phyloP scores from a whole-genome alignment of 2,329 filamentous ascomycete species.

The Aspergillus candidus region DNA sequence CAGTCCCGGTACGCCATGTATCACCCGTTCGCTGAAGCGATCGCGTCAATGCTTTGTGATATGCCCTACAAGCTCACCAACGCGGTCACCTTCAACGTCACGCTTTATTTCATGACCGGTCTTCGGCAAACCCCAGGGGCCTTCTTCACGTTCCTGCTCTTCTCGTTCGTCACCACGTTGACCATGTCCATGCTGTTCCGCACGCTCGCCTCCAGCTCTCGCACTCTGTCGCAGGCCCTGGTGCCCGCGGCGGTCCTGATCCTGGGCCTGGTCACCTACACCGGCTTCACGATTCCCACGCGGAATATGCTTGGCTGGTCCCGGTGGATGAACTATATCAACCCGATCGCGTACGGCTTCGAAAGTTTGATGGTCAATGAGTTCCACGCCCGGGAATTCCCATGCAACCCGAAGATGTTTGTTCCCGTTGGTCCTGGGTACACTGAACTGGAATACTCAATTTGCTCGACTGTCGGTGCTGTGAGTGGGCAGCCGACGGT shows the following conservation, averaged over 20 bases:
- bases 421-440: slow-evolving; percentile 42
- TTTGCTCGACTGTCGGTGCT: slow-evolving; percentile 58
- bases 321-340: slow-evolving; percentile 75
- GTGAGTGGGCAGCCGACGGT: slow-evolving; percentile 49
- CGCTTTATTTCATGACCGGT: slow-evolving; percentile 82
- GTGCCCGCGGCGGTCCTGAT: slow-evolving; percentile 50
- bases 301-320: slow-evolving; percentile 71
- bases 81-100: slow-evolving; percentile 67
- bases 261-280: slow-evolving; percentile 42
- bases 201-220: slow-evolving; percentile 68
- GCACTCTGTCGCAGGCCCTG: slow-evolving; percentile 56
- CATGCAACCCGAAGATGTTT: slow-evolving; percentile 33
- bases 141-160: slow-evolving; percentile 81
- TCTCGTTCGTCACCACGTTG: slow-evolving; percentile 66
- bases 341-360: slow-evolving; percentile 74
- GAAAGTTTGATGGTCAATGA: slow-evolving; percentile 79
- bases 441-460: slow-evolving; percentile 33
- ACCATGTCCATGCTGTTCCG: slow-evolving; percentile 85
- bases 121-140: slow-evolving; percentile 65
- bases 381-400: slow-evolving; percentile 60
- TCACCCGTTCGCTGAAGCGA: slow-evolving; percentile 82
- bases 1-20: slow-evolving; percentile 81
- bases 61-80: slow-evolving; percentile 78
- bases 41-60: slow-evolving; percentile 79
- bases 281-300: slow-evolving; percentile 43